A percentile compares a stretch with the other conserved stretches of the same genome.
These are phyloP conservation scores for Vigna mungo DNA, from an alignment of 306 rosid genomes.

Conservation along the genomic window DNA sequence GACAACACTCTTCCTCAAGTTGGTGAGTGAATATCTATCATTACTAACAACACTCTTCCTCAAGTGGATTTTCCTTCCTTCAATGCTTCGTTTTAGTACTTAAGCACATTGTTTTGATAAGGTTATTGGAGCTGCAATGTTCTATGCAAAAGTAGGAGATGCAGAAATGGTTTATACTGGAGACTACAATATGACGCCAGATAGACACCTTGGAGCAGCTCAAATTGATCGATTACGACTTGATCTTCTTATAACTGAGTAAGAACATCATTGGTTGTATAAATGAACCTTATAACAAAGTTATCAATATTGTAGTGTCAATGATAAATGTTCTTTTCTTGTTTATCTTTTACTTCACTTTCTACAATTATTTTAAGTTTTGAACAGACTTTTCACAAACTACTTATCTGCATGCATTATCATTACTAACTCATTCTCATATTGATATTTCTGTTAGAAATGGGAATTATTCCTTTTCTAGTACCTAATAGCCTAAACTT, in stretches of 20 bases:
- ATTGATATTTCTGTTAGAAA: conserved; percentile 23
- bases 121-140: conserved; percentile 99
- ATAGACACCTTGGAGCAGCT: conserved; percentile 98
- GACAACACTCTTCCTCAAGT: too few relatives aligned
- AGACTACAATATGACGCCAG: conserved; percentile 98
- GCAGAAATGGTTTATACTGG: conserved; percentile 89
- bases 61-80: conserved; percentile 14
- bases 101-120: conserved; percentile 38
- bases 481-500: conserved; percentile 1
- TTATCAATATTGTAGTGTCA: conserved; percentile 32
- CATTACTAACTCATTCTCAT: neutral
- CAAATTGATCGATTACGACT: conserved; percentile 85
- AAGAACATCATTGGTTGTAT: conserved; percentile 39
- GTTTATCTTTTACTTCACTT: conserved; percentile 28
- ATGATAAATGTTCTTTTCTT: conserved; percentile 1
- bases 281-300: neutral
- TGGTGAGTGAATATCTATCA: too few relatives aligned
- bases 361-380: conserved; percentile 5
- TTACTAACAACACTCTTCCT: too few relatives aligned
- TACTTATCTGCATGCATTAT: conserved; percentile 10
- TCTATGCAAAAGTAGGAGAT: conserved; percentile 94
- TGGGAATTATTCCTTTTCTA: neutral
- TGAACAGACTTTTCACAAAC: neutral
- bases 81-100: conserved; percentile 37
- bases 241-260: conserved; percentile 97